Base-by-base conservation (phyloP, 805 yeast genomes). In the Diddensiella transvaalensis region DNA sequence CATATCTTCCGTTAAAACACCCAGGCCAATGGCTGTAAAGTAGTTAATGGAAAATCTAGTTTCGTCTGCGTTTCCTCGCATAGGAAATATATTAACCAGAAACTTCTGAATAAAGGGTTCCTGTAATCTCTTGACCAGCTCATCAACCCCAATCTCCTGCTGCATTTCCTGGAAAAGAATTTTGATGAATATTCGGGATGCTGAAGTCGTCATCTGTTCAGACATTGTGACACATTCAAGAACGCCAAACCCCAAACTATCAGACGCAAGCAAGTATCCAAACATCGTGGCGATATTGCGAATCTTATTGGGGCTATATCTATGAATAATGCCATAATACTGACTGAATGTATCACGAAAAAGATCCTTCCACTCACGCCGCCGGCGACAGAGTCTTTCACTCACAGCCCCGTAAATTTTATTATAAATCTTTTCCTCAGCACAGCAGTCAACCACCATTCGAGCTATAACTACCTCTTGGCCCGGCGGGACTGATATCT, bases 1-100 rank as follows among this genome's bases (percentile, higher is more conserved):
- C 95, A 90, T 85, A 1, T 70, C 77, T 33, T 87, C 96, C 0
- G 98, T 90, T 49, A 91, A 63, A 2, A 76, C 74, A 40, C 97
- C 97, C 42, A 91, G 64, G 0, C 95, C 95, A 52, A 91, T 88
- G 1, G 97, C 96, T 0, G 97, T 91, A 65, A 91, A 91, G 63
- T 76, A 91, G 61, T 91, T 91, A 61, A 89, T 88, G 1, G 95
- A 76, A 62, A 90, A 91, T 50, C 91, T 45, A 2, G 68, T 61
- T 22, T 68, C 66, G 4, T 44, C 57, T 37, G 55, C 56, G 15
- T 66, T 64, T 40, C 50, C 48, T 13, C 65, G 66, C 18, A 61
- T 43, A 55, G 96, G 96, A 59, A 90, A 86, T 33, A 90, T 55
- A 0, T 87, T 87, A 1, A 51, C 55, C 26, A 84, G 50, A 41